Evolutionary conservation across 2,329 filamentous ascomycete genomes (phyloP), one percentile per base, ranked within the genome.

Genomic region (Amesomyces nigricolor): DNA sequence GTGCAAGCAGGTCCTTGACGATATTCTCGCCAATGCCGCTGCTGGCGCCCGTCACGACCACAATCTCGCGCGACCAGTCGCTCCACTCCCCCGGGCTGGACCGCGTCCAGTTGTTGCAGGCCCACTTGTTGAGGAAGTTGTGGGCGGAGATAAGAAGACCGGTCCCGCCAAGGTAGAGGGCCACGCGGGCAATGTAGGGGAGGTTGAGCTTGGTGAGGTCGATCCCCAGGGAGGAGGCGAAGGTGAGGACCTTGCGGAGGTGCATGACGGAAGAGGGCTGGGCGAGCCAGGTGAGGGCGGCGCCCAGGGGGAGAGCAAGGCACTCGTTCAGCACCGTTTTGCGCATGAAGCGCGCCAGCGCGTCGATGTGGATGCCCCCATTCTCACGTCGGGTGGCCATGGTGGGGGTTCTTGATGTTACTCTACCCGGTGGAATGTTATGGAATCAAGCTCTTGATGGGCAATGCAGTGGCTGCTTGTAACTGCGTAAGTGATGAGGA

Each of bases 21-120:
- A 75, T 67, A 52, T 65, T 63, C 26, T 63, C 62, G 1, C 74
- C 74, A 46, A 77, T 75, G 3, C 74, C 75, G 49, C 71, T 69
- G 39, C 69, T 73, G 2, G 72, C 74, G 3, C 74, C 74, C 1
- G 74, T 76, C 1, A 77, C 70, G 4, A 76, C 67, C 0, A 74
- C 73, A 2, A 77, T 63, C 53, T 77, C 74, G 3, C 65, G 64
- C 5, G 65, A 60, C 71, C 72, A 75, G 47, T 72, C 35, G 59
- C 22, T 17, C 61, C 61, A 63, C 16, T 63, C 61, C 10, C 71
- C 71, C 68, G 13, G 37, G 4, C 26, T 43, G 16, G 46, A 57
- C 11, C 29, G n/a, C 3, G 55, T 55, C 55, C 54, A 60, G 57
- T 63, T 63, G 58, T 64, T 64, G 55, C 54, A 44, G 30, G 51